phyloP scores from a whole-genome alignment of 805 yeast species.

The Blastobotrys attinorum region DNA sequence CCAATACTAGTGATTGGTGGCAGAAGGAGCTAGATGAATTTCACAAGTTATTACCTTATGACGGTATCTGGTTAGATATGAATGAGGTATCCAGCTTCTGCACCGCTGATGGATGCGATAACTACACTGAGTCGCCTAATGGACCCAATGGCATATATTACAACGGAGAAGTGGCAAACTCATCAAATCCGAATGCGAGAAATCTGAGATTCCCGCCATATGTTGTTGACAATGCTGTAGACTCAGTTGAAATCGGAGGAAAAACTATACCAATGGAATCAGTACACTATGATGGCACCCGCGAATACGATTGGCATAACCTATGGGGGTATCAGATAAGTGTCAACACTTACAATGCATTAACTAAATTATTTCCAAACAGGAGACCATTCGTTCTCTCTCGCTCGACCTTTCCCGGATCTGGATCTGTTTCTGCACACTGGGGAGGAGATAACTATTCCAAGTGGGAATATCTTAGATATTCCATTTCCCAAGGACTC shows the following conservation, averaged over 20 bases:
- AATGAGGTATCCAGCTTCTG: constrained; percentile 70
- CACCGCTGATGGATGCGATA: constrained; percentile 29
- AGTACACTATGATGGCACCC: constrained; percentile 68
- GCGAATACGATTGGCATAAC: constrained; percentile 85
- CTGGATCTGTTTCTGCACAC: constrained; percentile 82
- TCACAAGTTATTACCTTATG: constrained; percentile 46
- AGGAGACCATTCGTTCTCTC: constrained; percentile 81
- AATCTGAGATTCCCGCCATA: constrained; percentile 31
- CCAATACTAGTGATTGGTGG: constrained; percentile 41
- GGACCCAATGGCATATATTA: not conserved
- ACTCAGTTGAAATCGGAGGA: constrained; percentile 57
- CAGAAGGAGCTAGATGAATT: constrained; percentile 33
- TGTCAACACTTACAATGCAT: constrained; percentile 65
- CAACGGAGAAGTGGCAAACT: not conserved
- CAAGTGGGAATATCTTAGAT: constrained; percentile 73
- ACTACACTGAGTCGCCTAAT: not conserved
- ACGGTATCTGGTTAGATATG: constrained; percentile 94
- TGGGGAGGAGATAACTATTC: constrained; percentile 97
- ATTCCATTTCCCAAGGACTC: constrained; percentile 77
- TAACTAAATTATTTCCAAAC: constrained; percentile 33
- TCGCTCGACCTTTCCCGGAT: constrained; percentile 78
- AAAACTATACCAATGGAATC: constrained; percentile 77
- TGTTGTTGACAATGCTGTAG: constrained; percentile 26
- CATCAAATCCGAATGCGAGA: constrained; percentile 19
- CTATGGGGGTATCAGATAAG: constrained; percentile 70